A percentile compares a stretch with the other conserved stretches of the same genome.
Evolutionary conservation across 73 alveolate species (phyloP).

Genomic region (Diophrys appendiculata): DNA sequence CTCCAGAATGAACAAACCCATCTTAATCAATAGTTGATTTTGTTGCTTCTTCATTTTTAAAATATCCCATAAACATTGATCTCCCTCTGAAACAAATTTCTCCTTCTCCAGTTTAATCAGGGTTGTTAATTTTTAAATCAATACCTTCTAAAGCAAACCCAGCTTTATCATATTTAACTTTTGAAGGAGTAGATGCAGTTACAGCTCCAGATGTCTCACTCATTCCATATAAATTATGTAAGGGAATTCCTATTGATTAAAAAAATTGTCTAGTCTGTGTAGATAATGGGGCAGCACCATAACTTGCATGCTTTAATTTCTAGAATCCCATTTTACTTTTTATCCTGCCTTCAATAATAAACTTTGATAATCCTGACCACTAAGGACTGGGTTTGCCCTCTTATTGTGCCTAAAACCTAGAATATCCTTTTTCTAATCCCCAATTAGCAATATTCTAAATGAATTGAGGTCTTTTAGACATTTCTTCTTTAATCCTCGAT

Average conservation of each 20-base stretch:
- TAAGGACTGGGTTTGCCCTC: constrained; percentile 28
- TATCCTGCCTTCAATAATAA: constrained; percentile 20
- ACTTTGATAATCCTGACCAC: constrained; percentile 25
- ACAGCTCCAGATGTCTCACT: constrained; percentile 73
- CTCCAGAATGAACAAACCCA: constrained; percentile 75
- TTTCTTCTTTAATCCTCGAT: constrained; percentile 17
- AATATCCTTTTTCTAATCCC: constrained; percentile 36
- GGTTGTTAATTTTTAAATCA: constrained; percentile 38
- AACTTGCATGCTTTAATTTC: constrained; percentile 17
- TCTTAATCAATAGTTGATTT: constrained; percentile 58
- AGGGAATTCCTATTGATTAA: constrained; percentile 51
- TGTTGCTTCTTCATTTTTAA: constrained; percentile 36
- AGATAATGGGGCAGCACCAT: constrained; percentile 72
- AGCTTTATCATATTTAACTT: constrained; percentile 15
- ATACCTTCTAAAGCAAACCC: constrained; percentile 67
- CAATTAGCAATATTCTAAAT: constrained; percentile 25
- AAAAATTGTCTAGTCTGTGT: constrained; percentile 48
- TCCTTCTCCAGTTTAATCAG: constrained; percentile 63
- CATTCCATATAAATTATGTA: constrained; percentile 64
- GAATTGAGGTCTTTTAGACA: not conserved
- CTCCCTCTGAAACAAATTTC: constrained; percentile 77
- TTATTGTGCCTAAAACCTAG: not conserved
- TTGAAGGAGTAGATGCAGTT: constrained; percentile 28
- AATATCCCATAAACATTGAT: constrained; percentile 66
- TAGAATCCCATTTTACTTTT: constrained; percentile 51